Conservation (phyloP, 352 stramenopile species). For the Paralagenidium karlingii region DNA sequence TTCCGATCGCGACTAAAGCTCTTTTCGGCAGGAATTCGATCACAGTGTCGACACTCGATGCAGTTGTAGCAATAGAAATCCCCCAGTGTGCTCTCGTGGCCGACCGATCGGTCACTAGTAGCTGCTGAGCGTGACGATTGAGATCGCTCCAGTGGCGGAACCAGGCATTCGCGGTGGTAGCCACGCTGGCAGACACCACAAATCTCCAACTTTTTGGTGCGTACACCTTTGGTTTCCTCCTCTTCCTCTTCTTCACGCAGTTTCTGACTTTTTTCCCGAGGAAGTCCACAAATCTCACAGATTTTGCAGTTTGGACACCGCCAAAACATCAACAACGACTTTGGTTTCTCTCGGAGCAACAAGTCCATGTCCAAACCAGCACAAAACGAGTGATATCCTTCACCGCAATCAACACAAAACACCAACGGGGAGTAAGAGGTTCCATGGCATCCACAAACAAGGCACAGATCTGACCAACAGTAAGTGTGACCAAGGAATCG, state of each 20-base stretch:
- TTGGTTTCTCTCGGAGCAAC: constrained; percentile 29
- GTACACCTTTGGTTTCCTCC: background rate
- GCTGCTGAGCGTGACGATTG: constrained; percentile 2
- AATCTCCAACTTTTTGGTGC: constrained; percentile 8
- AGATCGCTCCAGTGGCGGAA: constrained; percentile 14
- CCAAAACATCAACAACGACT: constrained; percentile 72
- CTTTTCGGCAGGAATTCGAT: constrained; percentile 20
- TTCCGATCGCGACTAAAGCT: constrained; percentile 51
- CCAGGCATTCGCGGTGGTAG: constrained; percentile 36
- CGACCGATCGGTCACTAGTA: background rate
- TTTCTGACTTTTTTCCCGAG: constrained; percentile 12
- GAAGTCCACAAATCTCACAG: constrained; percentile 86
- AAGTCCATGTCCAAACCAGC: constrained; percentile 26
- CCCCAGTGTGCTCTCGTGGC: background rate
- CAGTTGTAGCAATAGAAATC: constrained; percentile 57
- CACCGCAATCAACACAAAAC: constrained; percentile 94
- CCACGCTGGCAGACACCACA: constrained; percentile 34
- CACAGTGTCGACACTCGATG: constrained; percentile 43
- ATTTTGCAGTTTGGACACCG: constrained; percentile 94
- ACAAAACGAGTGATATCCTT: constrained; percentile 93
- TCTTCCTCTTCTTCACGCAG: background rate
- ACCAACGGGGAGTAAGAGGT: no score
- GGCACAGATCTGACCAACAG: constrained; percentile 88
- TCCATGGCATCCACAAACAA: constrained; percentile 71
- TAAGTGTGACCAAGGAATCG: constrained; percentile 69